Percentiles rank a stretch among this genome's conserved stretches.
phyloP scores from a whole-genome alignment of 495 filamentous ascomycete genomes.

The Penicillium ucsense region DNA sequence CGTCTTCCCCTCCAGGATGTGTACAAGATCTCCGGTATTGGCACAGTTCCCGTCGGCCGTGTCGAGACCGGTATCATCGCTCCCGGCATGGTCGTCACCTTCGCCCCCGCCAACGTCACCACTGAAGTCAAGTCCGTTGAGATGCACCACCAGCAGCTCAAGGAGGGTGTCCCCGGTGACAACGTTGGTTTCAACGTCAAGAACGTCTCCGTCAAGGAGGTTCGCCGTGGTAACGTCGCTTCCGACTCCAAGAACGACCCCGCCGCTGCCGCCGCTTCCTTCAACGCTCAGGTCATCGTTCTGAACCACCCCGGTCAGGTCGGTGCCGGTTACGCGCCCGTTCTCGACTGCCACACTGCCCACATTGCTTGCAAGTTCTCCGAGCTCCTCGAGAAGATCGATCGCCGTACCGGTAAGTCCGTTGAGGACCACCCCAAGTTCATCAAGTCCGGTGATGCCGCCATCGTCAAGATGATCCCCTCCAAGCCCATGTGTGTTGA shows the following conservation, averaged over 20 bases:
- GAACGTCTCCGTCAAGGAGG: constrained; percentile 99
- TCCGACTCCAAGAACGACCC: constrained; percentile 99
- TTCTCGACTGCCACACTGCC: constrained; percentile 98
- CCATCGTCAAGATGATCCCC: constrained; percentile 99
- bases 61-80: constrained; percentile 98
- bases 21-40: constrained; percentile 99
- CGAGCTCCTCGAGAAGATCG: constrained; percentile 98
- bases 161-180: constrained; percentile 93
- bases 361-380: constrained; percentile 99
- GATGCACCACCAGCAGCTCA: constrained; percentile 99
- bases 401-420: constrained; percentile 98
- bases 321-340: constrained; percentile 96
- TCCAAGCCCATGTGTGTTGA: constrained; percentile 99
- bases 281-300: constrained; percentile 99
- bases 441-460: constrained; percentile 99
- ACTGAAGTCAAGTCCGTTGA: constrained; percentile 99
- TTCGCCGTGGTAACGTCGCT: constrained; percentile 99
- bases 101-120: constrained; percentile 93
- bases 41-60: constrained; percentile 98
- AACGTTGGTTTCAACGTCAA: constrained; percentile 99
- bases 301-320: constrained; percentile 99
- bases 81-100: constrained; percentile 87
- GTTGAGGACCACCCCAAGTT: constrained; percentile 89
- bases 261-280: constrained; percentile 74
- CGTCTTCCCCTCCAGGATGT: constrained; percentile 99